phyloP scores from a whole-genome alignment of 2,329 filamentous ascomycete species.

The Cladophialophora psammophila region DNA sequence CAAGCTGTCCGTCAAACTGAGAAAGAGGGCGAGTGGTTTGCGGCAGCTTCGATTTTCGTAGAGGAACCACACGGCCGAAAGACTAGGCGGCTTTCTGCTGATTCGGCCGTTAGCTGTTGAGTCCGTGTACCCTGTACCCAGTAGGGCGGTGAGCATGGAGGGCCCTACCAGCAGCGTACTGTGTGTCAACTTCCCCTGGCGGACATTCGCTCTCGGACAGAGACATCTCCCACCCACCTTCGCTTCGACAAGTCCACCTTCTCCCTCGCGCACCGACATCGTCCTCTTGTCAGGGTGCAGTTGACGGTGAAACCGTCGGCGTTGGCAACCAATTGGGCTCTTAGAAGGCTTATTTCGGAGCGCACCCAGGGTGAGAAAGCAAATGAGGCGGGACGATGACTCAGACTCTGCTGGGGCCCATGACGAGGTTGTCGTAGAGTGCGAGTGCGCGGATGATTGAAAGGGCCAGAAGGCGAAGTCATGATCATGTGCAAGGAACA shows the following conservation, averaged over 20 bases:
- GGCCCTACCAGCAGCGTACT: neutral
- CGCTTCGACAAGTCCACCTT: too few species aligned
- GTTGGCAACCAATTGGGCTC: too few species aligned
- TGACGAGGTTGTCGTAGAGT: neutral
- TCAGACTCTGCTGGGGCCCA: neutral
- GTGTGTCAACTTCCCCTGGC: too few species aligned
- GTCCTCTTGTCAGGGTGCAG: too few species aligned
- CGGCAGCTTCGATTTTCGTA: neutral
- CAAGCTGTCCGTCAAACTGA: neutral
- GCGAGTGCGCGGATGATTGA: neutral
- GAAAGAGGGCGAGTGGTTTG: neutral
- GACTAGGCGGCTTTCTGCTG: neutral
- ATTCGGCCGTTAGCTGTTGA: neutral
- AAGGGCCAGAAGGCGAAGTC: neutral
- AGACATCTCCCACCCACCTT: too few species aligned
- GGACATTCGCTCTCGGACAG: too few species aligned
- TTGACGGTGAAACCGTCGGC: too few species aligned
- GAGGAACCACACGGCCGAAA: neutral
- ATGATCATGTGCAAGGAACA: neutral
- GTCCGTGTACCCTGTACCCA: neutral
- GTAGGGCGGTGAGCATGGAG: neutral
- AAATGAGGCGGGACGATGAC: neutral
- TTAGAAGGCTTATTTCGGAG: too few species aligned
- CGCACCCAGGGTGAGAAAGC: too few species aligned
- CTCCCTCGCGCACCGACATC: too few species aligned